Percentiles rank a stretch among this genome's conserved stretches.
Conservation (phyloP, 176 grass and related monocot species). For the Elaeis guineensis region DNA sequence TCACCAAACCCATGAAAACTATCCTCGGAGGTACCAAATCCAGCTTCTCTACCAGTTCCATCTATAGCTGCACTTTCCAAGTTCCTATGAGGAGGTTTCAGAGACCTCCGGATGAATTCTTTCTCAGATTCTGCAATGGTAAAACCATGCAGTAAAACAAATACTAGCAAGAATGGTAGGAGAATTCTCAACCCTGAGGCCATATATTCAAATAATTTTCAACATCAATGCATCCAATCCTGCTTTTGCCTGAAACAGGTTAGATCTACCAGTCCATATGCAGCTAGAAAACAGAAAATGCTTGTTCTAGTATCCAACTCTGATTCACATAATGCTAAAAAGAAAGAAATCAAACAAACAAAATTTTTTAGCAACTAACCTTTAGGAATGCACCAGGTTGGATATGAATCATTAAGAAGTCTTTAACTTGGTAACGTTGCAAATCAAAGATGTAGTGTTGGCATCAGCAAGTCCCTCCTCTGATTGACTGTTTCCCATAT, state of each 20-base stretch:
- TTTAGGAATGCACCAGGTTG: too few species aligned
- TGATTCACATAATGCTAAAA: too few species aligned
- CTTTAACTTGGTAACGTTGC: too few species aligned
- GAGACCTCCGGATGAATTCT: slow-evolving; percentile 18
- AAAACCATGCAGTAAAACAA: slow-evolving; percentile 16
- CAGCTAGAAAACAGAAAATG: neutral
- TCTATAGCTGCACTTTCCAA: slow-evolving; percentile 27
- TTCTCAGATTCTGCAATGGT: slow-evolving; percentile 50
- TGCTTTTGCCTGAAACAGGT: neutral
- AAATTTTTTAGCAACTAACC: too few species aligned
- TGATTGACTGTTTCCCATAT: too few species aligned
- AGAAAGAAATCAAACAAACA: too few species aligned
- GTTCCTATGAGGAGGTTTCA: slow-evolving; percentile 54
- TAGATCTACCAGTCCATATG: neutral
- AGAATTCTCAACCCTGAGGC: slow-evolving; percentile 21
- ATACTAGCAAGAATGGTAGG: slow-evolving; percentile 32
- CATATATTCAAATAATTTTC: slow-evolving; percentile 27
- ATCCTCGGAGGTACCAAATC: slow-evolving; percentile 15
- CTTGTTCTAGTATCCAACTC: too few species aligned
- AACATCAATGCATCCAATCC: neutral
- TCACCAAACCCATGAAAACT: slow-evolving; percentile 7
- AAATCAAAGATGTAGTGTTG: too few species aligned
- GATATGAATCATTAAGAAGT: too few species aligned
- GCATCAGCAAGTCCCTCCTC: too few species aligned
- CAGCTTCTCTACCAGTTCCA: slow-evolving; percentile 34